phyloP scores from a whole-genome alignment of 1,139 yeast species.

The Candida dubliniensis region DNA sequence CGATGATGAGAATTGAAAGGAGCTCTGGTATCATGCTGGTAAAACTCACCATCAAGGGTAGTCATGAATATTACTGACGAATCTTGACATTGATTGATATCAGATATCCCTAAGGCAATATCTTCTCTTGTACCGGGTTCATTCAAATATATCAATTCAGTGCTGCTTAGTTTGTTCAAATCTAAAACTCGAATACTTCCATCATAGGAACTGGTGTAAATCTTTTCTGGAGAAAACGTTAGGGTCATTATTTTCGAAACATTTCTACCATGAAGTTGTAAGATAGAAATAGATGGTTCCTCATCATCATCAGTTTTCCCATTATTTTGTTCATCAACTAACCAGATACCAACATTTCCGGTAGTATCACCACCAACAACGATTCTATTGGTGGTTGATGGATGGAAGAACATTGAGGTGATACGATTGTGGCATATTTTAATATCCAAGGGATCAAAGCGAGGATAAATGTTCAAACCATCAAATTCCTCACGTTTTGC shows the following conservation, averaged over 20 bases:
- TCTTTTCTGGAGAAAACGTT: slow-evolving; percentile 47
- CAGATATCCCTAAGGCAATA: slow-evolving; percentile 56
- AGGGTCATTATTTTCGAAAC: slow-evolving; percentile 64
- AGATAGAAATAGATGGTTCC: slow-evolving; percentile 58
- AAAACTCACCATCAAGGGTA: slow-evolving; percentile 77
- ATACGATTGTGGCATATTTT: slow-evolving; percentile 74
- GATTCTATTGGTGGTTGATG: slow-evolving; percentile 59
- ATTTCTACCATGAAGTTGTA: slow-evolving; percentile 76
- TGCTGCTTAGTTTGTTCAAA: slow-evolving; percentile 55
- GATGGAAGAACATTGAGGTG: slow-evolving; percentile 75
- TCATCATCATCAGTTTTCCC: slow-evolving; percentile 32
- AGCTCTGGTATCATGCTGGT: slow-evolving; percentile 66
- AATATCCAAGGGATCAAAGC: slow-evolving; percentile 68
- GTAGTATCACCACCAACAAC: slow-evolving; percentile 83
- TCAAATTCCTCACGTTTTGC: slow-evolving; percentile 54
- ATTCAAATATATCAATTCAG: slow-evolving; percentile 55
- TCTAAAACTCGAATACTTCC: slow-evolving; percentile 80
- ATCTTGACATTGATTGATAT: slow-evolving; percentile 50
- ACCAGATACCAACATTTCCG: slow-evolving; percentile 91
- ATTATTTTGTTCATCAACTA: slow-evolving; percentile 47
- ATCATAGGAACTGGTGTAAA: slow-evolving; percentile 79
- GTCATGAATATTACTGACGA: slow-evolving; percentile 60
- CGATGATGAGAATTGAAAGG: slow-evolving; percentile 22
- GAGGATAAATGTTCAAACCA: slow-evolving; percentile 48
- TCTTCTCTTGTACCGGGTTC: slow-evolving; percentile 46